These are phyloP conservation scores for Tolypocladium pustulatum DNA, from an alignment of 2,329 filamentous ascomycete species.

Conservation along the genomic window DNA sequence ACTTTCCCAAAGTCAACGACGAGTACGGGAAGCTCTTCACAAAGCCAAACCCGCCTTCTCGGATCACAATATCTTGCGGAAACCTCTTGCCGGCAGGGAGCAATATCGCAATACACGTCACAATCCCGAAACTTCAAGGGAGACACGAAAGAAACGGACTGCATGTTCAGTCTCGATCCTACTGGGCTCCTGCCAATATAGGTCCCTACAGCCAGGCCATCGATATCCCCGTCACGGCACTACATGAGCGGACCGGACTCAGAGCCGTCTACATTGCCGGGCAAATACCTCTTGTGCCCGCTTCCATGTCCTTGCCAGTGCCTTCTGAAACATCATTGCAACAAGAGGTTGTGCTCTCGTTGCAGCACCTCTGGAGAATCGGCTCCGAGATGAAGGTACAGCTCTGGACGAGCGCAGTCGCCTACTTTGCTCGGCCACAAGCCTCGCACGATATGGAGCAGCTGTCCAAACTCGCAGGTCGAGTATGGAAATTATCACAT, in stretches of 20 bases:
- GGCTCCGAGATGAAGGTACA: slow-evolving; percentile 59
- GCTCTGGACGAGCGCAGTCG: slow-evolving; percentile 67
- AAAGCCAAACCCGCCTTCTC: slow-evolving; percentile 70
- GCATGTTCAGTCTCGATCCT: slow-evolving; percentile 87
- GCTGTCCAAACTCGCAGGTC: slow-evolving; percentile 31
- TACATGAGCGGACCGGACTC: slow-evolving; percentile 9
- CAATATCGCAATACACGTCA: slow-evolving; percentile 50
- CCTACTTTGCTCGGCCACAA: slow-evolving; percentile 49
- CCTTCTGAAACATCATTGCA: slow-evolving; percentile 28
- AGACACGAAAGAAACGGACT: slow-evolving; percentile 45
- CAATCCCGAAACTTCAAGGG: slow-evolving; percentile 21
- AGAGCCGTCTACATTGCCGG: slow-evolving; percentile 62
- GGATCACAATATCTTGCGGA: slow-evolving; percentile 75
- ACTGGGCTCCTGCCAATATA: slow-evolving; percentile 97
- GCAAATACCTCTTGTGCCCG: slow-evolving; percentile 80
- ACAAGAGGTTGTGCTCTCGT: slow-evolving; percentile 56
- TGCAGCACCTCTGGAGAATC: slow-evolving; percentile 87
- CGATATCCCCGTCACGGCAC: slow-evolving; percentile 27
- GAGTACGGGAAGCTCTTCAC: slow-evolving; percentile 68
- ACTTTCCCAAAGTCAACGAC: slow-evolving; percentile 66
- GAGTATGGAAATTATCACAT: slow-evolving; percentile 39
- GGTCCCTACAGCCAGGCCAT: slow-evolving; percentile 93
- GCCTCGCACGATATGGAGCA: slow-evolving; percentile 15
- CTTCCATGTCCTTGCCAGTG: slow-evolving; percentile 56
- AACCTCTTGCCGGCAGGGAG: slow-evolving; percentile 47